Evolutionary conservation across 2,329 filamentous ascomycete species (phyloP).

Genomic region (Xylariaceae sp.): DNA sequence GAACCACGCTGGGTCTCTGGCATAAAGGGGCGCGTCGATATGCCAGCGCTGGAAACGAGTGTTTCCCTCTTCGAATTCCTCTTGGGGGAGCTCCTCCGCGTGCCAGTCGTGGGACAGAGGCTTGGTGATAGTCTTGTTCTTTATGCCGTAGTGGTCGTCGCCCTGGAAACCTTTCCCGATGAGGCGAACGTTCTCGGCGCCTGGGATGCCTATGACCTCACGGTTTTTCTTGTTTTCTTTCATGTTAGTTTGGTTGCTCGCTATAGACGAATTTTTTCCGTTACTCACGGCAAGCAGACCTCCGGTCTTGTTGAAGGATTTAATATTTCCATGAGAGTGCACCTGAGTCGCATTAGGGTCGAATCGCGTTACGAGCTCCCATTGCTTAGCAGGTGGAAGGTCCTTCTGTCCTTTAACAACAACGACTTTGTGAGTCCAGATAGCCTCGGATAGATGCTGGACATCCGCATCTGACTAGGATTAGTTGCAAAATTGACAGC

Average conservation of each 20-base stretch:
- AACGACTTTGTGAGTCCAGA: constrained; percentile 48
- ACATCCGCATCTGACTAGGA: constrained; percentile 40
- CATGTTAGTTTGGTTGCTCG: constrained; percentile 3
- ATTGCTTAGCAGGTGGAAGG: constrained; percentile 46
- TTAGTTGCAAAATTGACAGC: background rate
- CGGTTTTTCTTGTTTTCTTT: constrained; percentile 28
- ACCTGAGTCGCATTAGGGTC: constrained; percentile 45
- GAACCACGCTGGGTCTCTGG: constrained; percentile 45
- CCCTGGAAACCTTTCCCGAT: constrained; percentile 51
- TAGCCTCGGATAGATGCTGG: constrained; percentile 40
- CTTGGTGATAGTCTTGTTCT: constrained; percentile 38
- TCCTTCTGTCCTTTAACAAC: constrained; percentile 47
- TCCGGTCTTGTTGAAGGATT: constrained; percentile 44
- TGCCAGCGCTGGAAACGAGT: constrained; percentile 53
- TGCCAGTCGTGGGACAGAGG: constrained; percentile 44
- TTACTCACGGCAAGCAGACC: constrained; percentile 41
- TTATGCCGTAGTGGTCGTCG: constrained; percentile 47
- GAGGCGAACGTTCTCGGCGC: constrained; percentile 47
- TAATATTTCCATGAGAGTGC: constrained; percentile 46
- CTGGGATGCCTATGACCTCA: constrained; percentile 43
- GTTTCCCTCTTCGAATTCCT: constrained; percentile 44
- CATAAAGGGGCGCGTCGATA: constrained; percentile 50
- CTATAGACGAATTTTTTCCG: background rate
- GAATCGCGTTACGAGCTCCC: constrained; percentile 48
- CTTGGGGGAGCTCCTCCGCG: constrained; percentile 33